A percentile compares a stretch with the other conserved stretches of the same genome.
Evolutionary conservation across 2,329 filamentous ascomycete species (phyloP).

Genomic region (Whalleya microplaca): DNA sequence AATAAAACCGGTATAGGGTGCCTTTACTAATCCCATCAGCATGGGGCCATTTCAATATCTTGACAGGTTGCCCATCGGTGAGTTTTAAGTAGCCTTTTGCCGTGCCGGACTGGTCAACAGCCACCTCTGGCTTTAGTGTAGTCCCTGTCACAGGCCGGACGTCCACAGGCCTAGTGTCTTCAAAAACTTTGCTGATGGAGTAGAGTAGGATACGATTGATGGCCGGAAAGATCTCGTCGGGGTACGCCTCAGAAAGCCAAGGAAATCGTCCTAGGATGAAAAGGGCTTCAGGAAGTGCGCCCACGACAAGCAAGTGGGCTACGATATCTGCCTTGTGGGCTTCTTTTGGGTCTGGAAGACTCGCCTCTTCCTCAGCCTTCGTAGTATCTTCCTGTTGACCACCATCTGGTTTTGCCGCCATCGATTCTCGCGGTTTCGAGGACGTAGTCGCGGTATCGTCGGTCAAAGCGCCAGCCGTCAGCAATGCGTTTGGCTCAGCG

Average conservation of each 20-base stretch:
- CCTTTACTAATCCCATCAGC: constrained; percentile 80
- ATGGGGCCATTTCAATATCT: constrained; percentile 80
- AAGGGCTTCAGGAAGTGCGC: constrained; percentile 88
- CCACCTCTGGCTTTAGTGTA: constrained; percentile 45
- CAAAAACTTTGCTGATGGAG: constrained; percentile 74
- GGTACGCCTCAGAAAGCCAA: constrained; percentile 86
- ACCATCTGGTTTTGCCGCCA: constrained; percentile 53
- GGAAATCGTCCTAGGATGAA: constrained; percentile 92
- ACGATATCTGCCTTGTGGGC: constrained; percentile 82
- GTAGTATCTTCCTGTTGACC: constrained; percentile 54
- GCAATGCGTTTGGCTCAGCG: constrained; percentile 78
- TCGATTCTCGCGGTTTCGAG: constrained; percentile 54
- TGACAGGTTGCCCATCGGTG: constrained; percentile 61
- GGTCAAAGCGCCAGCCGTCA: constrained; percentile 81
- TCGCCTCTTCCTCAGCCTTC: constrained; percentile 50
- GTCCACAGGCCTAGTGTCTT: constrained; percentile 42
- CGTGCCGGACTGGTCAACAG: constrained; percentile 66
- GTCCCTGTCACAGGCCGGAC: constrained; percentile 38
- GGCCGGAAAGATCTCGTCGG: constrained; percentile 74
- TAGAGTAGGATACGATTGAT: constrained; percentile 86
- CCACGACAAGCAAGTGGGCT: constrained; percentile 84
- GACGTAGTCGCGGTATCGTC: constrained; percentile 72
- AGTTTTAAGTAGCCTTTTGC: constrained; percentile 72
- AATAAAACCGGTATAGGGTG: constrained; percentile 89
- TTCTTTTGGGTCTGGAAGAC: constrained; percentile 73